Conservation (phyloP, 306 rosid species). For the Ormosia semicastrata region DNA sequence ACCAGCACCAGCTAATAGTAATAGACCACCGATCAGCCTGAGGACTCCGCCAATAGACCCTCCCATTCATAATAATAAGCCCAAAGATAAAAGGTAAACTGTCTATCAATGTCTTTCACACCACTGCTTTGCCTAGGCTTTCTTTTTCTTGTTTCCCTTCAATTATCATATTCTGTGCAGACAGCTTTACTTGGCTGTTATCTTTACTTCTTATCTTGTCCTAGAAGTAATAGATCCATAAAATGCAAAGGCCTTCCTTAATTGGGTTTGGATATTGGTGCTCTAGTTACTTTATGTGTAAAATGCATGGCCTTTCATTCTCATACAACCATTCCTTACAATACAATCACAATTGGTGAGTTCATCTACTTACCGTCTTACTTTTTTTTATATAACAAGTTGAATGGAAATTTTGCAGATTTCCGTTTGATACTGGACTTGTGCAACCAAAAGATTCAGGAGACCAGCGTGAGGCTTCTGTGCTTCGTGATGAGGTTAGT, state of each 20-base stretch:
- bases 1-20: conserved; percentile 8
- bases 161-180: not conserved
- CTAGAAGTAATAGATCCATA: not conserved
- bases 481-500: conserved; percentile 83
- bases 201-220: not conserved
- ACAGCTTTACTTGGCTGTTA: not conserved
- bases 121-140: not conserved
- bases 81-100: conserved; percentile 58
- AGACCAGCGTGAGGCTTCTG: conserved; percentile 67
- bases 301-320: not conserved
- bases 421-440: conserved; percentile 50
- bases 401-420: conserved; percentile 50
- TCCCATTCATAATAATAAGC: conserved; percentile 43
- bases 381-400: not conserved
- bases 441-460: conserved; percentile 59
- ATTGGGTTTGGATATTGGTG: not conserved
- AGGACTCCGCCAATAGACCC: conserved; percentile 65
- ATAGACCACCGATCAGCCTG: conserved; percentile 33
- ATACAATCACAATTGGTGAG: not conserved
- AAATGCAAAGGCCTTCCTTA: not conserved
- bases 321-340: not conserved
- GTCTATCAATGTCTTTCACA: not conserved
- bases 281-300: not conserved
- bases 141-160: not conserved
- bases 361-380: not conserved